Evolutionary conservation across 2,329 filamentous ascomycete genomes (phyloP).

Genomic region (Sporothrix mexicana): DNA sequence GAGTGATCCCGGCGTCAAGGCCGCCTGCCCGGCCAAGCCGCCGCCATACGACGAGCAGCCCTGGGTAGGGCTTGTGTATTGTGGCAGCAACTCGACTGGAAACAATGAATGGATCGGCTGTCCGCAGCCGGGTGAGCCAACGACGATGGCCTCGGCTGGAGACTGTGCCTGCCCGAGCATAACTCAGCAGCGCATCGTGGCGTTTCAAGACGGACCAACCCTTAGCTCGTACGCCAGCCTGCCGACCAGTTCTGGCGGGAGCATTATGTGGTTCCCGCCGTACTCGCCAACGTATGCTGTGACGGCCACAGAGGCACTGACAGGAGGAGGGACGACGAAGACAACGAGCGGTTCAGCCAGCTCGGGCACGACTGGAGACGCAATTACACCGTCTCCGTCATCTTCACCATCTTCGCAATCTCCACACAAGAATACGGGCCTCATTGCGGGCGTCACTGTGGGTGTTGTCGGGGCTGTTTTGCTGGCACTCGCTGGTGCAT

Average conservation of each 20-base stretch:
- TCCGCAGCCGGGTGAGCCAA: slow-evolving; percentile 39
- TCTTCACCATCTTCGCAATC: background rate
- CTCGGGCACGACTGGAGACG: background rate
- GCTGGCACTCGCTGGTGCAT: slow-evolving; percentile 3
- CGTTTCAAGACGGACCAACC: slow-evolving; percentile 38
- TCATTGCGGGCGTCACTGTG: slow-evolving; percentile 38
- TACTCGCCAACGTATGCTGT: slow-evolving; percentile 38
- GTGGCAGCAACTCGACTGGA: slow-evolving; percentile 42
- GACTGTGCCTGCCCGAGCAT: slow-evolving; percentile 43
- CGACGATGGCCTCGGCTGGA: slow-evolving; percentile 40
- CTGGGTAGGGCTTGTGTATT: slow-evolving; percentile 48
- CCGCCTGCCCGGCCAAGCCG: slow-evolving; percentile 47
- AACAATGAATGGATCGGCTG: slow-evolving; percentile 45
- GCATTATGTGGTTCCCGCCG: slow-evolving; percentile 41
- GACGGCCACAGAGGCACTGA: background rate
- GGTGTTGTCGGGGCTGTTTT: slow-evolving; percentile 21
- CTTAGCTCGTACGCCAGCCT: slow-evolving; percentile 43
- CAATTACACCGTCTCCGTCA: background rate
- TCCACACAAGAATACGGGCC: slow-evolving; percentile 38
- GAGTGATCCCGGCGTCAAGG: background rate
- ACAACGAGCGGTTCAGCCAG: background rate
- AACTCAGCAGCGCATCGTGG: slow-evolving; percentile 40
- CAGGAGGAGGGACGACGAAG: background rate
- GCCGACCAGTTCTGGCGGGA: slow-evolving; percentile 40
- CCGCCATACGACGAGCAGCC: slow-evolving; percentile 37